phyloP scores from a whole-genome alignment of 1,139 yeast genomes.

The Saccharomyces hybrid region DNA sequence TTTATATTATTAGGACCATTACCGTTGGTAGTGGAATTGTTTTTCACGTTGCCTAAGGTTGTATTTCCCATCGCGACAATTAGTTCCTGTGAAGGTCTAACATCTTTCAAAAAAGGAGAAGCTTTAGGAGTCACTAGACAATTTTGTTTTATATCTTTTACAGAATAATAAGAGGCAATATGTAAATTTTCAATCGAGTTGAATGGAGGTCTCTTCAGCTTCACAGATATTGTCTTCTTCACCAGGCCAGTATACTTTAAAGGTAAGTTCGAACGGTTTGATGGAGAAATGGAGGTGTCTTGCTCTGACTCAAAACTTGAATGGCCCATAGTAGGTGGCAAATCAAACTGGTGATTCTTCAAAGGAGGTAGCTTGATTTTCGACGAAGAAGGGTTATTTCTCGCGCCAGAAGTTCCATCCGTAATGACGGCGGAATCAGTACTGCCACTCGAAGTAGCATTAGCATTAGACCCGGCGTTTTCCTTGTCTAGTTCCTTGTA shows the following conservation, averaged over 20 bases:
- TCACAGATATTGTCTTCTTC: constrained; percentile 71
- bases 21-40: neutral
- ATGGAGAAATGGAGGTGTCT: neutral
- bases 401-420: neutral
- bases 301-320: neutral
- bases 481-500: constrained; percentile 61
- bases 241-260: constrained; percentile 71
- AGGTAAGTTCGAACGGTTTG: constrained; percentile 27
- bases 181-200: constrained; percentile 48
- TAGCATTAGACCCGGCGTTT: constrained; percentile 1
- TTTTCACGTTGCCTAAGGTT: constrained; percentile 39
- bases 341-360: neutral
- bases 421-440: neutral
- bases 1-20: constrained; percentile 3
- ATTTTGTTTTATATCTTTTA: constrained; percentile 60
- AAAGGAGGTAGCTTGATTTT: neutral
- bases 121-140: constrained; percentile 52
- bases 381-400: neutral
- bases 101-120: constrained; percentile 41
- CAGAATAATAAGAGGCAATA: constrained; percentile 67
- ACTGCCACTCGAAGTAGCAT: neutral
- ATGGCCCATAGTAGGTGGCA: neutral
- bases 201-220: constrained; percentile 28
- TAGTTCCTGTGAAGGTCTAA: constrained; percentile 46
- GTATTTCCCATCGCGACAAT: constrained; percentile 54